A percentile compares a stretch with the other conserved stretches of the same genome.
These are phyloP conservation scores for Capsella rubella DNA, from an alignment of 441 rosid genomes.

Conservation along the genomic window DNA sequence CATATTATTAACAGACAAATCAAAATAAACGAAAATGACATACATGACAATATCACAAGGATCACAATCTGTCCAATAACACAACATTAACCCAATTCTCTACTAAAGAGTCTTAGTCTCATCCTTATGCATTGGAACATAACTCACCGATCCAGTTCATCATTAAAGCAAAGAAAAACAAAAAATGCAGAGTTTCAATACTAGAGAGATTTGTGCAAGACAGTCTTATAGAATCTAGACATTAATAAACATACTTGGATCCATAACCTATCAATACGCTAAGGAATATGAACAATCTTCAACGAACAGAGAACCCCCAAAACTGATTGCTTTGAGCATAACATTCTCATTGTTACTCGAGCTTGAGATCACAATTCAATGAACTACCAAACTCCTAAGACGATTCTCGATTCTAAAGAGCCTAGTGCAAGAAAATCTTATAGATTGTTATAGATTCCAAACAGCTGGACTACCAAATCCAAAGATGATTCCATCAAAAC, in stretches of 20 bases:
- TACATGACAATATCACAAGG: not conserved
- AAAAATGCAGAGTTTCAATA: not conserved
- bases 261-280: not conserved
- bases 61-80: not conserved
- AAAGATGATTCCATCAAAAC: not conserved
- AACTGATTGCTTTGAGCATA: not conserved
- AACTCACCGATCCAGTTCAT: not conserved
- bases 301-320: not conserved
- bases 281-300: not conserved
- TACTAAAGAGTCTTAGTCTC: not conserved
- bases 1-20: constrained; percentile 11
- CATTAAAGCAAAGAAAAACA: not conserved
- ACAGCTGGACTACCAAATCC: too few relatives aligned
- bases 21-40: not conserved
- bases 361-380: not conserved
- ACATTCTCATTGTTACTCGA: not conserved
- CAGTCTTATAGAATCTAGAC: constrained; percentile 1
- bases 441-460: not conserved
- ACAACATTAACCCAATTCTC: not conserved
- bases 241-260: not conserved
- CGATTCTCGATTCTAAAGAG: not conserved
- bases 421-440: not conserved
- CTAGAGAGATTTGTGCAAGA: not conserved
- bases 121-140: not conserved
- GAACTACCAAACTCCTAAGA: not conserved